A percentile compares a stretch with the other conserved stretches of the same genome.
phyloP scores from a whole-genome alignment of 306 rosid genomes.

The Ziziphus jujuba region DNA sequence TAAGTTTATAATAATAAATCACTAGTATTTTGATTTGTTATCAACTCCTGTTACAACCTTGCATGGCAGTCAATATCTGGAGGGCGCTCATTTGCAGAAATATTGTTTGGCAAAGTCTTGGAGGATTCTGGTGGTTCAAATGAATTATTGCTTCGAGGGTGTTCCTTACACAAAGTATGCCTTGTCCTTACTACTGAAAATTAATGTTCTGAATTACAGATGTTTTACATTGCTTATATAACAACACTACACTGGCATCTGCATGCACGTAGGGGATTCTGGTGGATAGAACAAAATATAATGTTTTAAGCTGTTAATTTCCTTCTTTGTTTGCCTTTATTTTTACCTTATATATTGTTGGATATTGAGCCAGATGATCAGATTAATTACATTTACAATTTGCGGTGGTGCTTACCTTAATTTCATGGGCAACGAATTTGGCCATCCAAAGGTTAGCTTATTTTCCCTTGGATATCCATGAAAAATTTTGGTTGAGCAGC shows the following conservation, averaged over 20 bases:
- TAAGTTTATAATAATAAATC: neutral
- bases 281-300: too few species aligned
- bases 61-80: slow-evolving; percentile 81
- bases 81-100: slow-evolving; percentile 83
- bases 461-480: slow-evolving; percentile 11
- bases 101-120: slow-evolving; percentile 63
- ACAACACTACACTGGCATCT: neutral
- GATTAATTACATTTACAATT: slow-evolving; percentile 72
- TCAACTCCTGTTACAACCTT: slow-evolving; percentile 19
- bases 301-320: neutral
- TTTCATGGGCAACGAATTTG: slow-evolving; percentile 99
- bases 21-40: neutral
- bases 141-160: slow-evolving; percentile 69
- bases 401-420: slow-evolving; percentile 84
- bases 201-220: neutral
- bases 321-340: neutral
- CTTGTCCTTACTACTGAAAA: slow-evolving; percentile 13
- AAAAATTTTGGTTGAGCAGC: slow-evolving; percentile 13
- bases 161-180: slow-evolving; percentile 88
- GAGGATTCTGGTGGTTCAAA: slow-evolving; percentile 42
- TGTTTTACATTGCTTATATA: neutral
- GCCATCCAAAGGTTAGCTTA: slow-evolving; percentile 81
- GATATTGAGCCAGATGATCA: slow-evolving; percentile 64
- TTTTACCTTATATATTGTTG: slow-evolving; percentile 19
- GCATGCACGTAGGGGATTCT: neutral